These are phyloP conservation scores for Beauveria caledonica DNA, from an alignment of 2,329 filamentous ascomycete genomes.

Conservation along the genomic window DNA sequence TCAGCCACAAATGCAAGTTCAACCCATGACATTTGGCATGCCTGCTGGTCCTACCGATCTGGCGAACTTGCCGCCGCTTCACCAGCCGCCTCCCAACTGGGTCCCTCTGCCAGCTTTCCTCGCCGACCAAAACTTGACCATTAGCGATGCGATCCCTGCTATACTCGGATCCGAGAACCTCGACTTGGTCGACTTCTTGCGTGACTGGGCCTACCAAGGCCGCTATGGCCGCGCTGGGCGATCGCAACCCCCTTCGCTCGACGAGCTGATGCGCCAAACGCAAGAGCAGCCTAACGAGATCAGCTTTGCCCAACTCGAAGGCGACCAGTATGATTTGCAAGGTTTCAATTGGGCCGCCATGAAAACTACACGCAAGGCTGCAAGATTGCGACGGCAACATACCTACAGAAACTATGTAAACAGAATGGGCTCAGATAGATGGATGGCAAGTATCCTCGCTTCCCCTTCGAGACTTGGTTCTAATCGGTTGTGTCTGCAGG, in stretches of 20 bases:
- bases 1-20: background rate
- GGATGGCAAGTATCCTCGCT: constrained; percentile 34
- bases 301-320: constrained; percentile 40
- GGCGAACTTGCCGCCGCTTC: constrained; percentile 12
- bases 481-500: background rate
- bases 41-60: constrained; percentile 5
- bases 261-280: constrained; percentile 25
- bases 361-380: constrained; percentile 40
- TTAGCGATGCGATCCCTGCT: constrained; percentile 27
- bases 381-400: constrained; percentile 36
- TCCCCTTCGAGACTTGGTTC: background rate
- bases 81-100: constrained; percentile 16
- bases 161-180: constrained; percentile 42
- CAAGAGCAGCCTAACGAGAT: constrained; percentile 17
- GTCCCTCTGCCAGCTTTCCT: constrained; percentile 22
- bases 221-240: constrained; percentile 18
- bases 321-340: constrained; percentile 50
- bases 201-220: constrained; percentile 36
- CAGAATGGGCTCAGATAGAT: constrained; percentile 35
- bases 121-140: background rate
- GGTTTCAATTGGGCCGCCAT: constrained; percentile 50
- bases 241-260: constrained; percentile 21
- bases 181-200: constrained; percentile 41
- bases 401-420: constrained; percentile 54
- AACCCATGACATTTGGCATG: background rate